Conservation (phyloP, 257 asterid genomes). For the Verbascum thapsus region DNA sequence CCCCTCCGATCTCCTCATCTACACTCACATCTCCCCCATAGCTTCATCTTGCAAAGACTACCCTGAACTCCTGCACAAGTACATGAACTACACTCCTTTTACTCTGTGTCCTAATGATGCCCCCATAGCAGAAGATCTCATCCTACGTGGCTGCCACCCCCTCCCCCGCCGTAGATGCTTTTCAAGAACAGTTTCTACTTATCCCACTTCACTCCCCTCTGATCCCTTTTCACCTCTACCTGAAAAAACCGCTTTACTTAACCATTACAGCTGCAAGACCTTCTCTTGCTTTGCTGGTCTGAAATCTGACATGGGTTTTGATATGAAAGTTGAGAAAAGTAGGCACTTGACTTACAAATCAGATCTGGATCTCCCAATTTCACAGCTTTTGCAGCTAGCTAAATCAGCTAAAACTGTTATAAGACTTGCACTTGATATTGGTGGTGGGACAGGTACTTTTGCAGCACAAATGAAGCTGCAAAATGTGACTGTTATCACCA, state of each 20-base stretch:
- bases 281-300: slow-evolving; percentile 66
- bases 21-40: slow-evolving; percentile 78
- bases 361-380: slow-evolving; percentile 87
- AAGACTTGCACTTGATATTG: slow-evolving; percentile 73
- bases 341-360: slow-evolving; percentile 57
- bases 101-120: slow-evolving; percentile 71
- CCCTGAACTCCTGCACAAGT: slow-evolving; percentile 71
- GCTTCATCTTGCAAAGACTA: slow-evolving; percentile 86
- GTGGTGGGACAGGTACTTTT: slow-evolving; percentile 93
- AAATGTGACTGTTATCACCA: slow-evolving; percentile 77
- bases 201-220: slow-evolving; percentile 51
- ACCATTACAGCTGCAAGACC: slow-evolving; percentile 62
- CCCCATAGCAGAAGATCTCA: slow-evolving; percentile 67
- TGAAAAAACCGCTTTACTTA: slow-evolving; percentile 59
- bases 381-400: slow-evolving; percentile 69
- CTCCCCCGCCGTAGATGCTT: slow-evolving; percentile 98
- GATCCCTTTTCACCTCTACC: slow-evolving; percentile 70
- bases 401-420: slow-evolving; percentile 49
- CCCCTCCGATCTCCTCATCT: slow-evolving; percentile 87
- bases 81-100: slow-evolving; percentile 90
- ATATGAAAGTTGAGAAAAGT: slow-evolving; percentile 65
- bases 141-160: slow-evolving; percentile 94
- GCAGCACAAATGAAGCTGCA: slow-evolving; percentile 93
- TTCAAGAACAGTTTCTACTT: slow-evolving; percentile 52
- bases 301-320: slow-evolving; percentile 76